Percentiles rank a stretch among this genome's conserved stretches.
These are phyloP conservation scores for Grammothele lineata DNA, from an alignment of 768 basidiomycete species.

Conservation along the genomic window DNA sequence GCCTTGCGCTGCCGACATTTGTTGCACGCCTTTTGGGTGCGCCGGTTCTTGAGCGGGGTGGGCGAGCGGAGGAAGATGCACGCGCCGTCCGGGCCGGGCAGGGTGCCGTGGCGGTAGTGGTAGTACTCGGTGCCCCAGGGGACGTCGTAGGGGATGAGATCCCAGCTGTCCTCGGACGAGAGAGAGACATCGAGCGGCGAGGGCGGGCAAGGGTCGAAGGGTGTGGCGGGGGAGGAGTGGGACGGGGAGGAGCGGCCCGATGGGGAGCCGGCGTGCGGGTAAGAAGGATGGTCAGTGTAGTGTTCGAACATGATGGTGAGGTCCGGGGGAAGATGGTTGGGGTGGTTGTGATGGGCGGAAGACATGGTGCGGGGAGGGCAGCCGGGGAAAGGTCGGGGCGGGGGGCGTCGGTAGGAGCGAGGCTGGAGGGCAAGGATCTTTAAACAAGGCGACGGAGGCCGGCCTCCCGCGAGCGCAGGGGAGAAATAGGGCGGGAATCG, in stretches of 20 bases:
- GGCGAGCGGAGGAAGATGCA: slow-evolving; percentile 37
- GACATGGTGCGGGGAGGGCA: background rate
- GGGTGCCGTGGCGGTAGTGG: slow-evolving; percentile 28
- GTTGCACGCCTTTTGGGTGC: slow-evolving; percentile 34
- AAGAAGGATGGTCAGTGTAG: background rate
- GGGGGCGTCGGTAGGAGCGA: background rate
- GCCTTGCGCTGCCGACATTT: slow-evolving; percentile 37
- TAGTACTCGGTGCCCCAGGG: slow-evolving; percentile 34
- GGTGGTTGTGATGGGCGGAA: background rate
- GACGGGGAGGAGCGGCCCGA: slow-evolving; percentile 7
- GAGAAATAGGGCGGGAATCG: background rate
- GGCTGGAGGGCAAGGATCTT: background rate
- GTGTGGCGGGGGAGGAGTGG: slow-evolving; percentile 4
- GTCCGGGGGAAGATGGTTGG: background rate
- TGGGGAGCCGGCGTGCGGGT: background rate
- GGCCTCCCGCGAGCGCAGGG: background rate
- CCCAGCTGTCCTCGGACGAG: slow-evolving; percentile 27
- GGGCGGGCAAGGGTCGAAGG: background rate
- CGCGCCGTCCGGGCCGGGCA: slow-evolving; percentile 34
- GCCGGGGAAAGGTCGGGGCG: background rate
- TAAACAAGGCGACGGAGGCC: background rate
- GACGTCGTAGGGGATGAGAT: slow-evolving; percentile 36
- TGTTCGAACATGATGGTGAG: slow-evolving; percentile 16
- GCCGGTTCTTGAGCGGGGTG: slow-evolving; percentile 33
- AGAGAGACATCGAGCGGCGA: slow-evolving; percentile 1